Evolutionary conservation across 345 rosid species (phyloP).

Genomic region (Euclidium syriacum): DNA sequence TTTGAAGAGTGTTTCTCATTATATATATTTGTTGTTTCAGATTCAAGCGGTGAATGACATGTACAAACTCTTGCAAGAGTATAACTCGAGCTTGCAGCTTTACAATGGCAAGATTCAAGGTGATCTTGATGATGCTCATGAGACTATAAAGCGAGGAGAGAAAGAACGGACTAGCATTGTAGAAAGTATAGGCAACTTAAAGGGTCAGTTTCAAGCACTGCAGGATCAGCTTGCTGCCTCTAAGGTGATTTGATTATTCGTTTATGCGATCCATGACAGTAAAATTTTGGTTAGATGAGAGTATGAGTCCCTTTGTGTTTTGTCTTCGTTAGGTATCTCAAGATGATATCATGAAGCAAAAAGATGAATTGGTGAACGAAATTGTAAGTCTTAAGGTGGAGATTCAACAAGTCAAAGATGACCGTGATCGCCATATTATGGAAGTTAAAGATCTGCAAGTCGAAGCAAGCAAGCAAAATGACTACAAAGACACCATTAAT

Average conservation of each 20-base stretch:
- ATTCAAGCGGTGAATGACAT: constrained; percentile 81
- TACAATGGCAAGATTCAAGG: constrained; percentile 90
- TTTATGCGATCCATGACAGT: constrained; percentile 15
- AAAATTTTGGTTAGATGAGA: not conserved
- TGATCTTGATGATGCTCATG: constrained; percentile 78
- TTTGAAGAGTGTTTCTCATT: constrained; percentile 3
- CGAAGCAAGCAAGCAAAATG: constrained; percentile 60
- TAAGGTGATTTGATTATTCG: constrained; percentile 52
- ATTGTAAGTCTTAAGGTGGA: constrained; percentile 63
- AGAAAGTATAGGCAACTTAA: constrained; percentile 64
- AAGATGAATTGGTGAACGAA: constrained; percentile 64
- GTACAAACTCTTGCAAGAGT: constrained; percentile 94
- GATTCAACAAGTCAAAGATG: constrained; percentile 58
- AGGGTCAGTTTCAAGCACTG: constrained; percentile 70
- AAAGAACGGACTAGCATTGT: constrained; percentile 74
- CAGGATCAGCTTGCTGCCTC: constrained; percentile 69
- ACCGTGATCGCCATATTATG: constrained; percentile 50
- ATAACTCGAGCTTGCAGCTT: constrained; percentile 86
- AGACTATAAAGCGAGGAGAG: constrained; percentile 71
- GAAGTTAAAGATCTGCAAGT: constrained; percentile 50
- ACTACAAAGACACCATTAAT: constrained; percentile 55
- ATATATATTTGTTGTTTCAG: constrained; percentile 36
- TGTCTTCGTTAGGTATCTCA: constrained; percentile 55
- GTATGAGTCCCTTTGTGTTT: not conserved
- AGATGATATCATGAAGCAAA: constrained; percentile 69